phyloP scores from a whole-genome alignment of 805 yeast genomes.

The Candida sphagnicola region DNA sequence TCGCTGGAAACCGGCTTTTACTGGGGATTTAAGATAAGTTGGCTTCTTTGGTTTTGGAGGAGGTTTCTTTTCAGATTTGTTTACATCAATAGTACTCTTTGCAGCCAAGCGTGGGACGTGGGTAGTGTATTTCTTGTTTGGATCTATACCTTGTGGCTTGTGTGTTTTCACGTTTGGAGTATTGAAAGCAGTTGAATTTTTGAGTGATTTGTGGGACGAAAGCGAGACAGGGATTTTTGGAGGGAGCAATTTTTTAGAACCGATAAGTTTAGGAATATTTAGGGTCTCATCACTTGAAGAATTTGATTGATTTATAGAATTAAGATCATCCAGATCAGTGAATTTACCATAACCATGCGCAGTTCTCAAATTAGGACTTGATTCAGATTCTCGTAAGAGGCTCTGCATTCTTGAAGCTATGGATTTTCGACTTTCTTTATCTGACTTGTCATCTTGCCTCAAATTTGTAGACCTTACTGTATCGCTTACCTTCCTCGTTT shows the following conservation, averaged over 20 bases:
- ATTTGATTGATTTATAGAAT: conserved; percentile 23
- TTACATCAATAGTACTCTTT: too few relatives aligned
- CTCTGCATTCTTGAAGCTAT: conserved; percentile 56
- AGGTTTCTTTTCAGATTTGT: conserved; percentile 33
- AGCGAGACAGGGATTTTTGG: conserved; percentile 34
- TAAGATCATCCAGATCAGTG: conserved; percentile 44
- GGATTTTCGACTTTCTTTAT: conserved; percentile 15
- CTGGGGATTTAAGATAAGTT: conserved; percentile 39
- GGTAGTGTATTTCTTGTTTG: background rate
- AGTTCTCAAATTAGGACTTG: conserved; percentile 52
- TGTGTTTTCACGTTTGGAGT: background rate
- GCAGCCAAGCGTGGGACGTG: too few relatives aligned
- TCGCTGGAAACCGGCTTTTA: conserved; percentile 13
- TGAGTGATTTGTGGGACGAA: conserved; percentile 13
- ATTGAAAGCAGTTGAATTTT: background rate
- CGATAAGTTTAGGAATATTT: conserved; percentile 1
- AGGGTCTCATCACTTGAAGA: conserved; percentile 1
- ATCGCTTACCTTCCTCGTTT: too few relatives aligned
- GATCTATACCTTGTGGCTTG: background rate
- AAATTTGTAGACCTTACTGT: too few relatives aligned
- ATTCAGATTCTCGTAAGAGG: conserved; percentile 37
- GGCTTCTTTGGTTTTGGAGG: conserved; percentile 72
- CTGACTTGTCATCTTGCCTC: background rate
- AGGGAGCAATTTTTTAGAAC: conserved; percentile 16
- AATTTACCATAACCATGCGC: conserved; percentile 83